Evolutionary conservation across 2,329 filamentous ascomycete species (phyloP).

Genomic region (Phyllosticta citriasiana): DNA sequence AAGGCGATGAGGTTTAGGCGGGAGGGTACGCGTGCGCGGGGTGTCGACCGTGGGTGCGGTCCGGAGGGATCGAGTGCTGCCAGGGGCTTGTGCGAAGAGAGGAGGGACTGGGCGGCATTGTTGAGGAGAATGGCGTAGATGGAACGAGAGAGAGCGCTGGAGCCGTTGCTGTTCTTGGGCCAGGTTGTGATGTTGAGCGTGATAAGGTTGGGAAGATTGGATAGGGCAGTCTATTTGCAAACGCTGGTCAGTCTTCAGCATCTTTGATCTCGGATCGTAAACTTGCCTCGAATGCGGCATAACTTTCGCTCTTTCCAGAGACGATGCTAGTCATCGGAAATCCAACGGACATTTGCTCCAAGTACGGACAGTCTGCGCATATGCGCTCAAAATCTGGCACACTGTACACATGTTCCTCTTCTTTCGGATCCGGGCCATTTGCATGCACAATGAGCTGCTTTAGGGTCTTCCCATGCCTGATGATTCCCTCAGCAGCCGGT

Average conservation of each 20-base stretch:
- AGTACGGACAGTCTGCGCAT: conserved; percentile 32
- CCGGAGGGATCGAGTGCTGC: neutral
- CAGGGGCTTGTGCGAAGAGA: conserved; percentile 9
- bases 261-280: neutral
- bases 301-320: conserved; percentile 31
- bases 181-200: conserved; percentile 41
- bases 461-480: conserved; percentile 37
- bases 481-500: conserved; percentile 34
- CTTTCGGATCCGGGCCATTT: conserved; percentile 30
- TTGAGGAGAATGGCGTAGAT: conserved; percentile 38
- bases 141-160: conserved; percentile 30
- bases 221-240: conserved; percentile 22
- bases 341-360: conserved; percentile 39
- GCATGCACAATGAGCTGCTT: conserved; percentile 36
- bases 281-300: conserved; percentile 32
- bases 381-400: conserved; percentile 35
- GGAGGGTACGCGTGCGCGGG: neutral
- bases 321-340: conserved; percentile 37
- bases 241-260: neutral
- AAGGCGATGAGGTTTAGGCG: conserved; percentile 11
- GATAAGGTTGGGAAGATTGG: conserved; percentile 30
- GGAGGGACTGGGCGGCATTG: conserved; percentile 25
- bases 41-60: conserved; percentile 12
- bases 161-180: conserved; percentile 34
- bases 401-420: conserved; percentile 37